Evolutionary conservation across 2,329 filamentous ascomycete species (phyloP).

Genomic region (Talaromyces pinophilus): DNA sequence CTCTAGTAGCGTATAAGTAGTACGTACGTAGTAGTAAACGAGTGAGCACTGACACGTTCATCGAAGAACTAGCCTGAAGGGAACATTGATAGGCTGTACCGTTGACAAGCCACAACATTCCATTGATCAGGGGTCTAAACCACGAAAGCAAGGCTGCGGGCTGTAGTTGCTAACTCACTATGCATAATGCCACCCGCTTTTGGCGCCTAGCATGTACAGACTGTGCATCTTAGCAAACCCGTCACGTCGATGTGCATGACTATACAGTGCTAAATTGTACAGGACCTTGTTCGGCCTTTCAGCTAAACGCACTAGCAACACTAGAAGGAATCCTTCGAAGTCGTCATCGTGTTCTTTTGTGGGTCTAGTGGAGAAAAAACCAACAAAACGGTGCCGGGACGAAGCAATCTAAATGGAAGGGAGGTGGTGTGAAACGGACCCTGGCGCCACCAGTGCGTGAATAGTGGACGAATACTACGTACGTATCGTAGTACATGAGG

Average conservation of each 20-base stretch:
- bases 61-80: neutral
- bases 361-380: slow-evolving; percentile 8
- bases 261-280: neutral
- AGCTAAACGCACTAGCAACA: slow-evolving; percentile 4
- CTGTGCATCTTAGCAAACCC: neutral
- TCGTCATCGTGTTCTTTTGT: slow-evolving; percentile 16
- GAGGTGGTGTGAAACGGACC: slow-evolving; percentile 11
- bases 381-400: slow-evolving; percentile 15
- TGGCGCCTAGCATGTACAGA: slow-evolving; percentile 10
- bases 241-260: neutral
- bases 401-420: slow-evolving; percentile 9
- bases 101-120: slow-evolving; percentile 13
- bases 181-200: slow-evolving; percentile 3
- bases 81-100: neutral
- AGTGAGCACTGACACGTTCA: neutral
- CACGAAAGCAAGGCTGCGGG: neutral
- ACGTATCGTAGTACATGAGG: neutral
- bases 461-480: neutral
- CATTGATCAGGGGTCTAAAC: slow-evolving; percentile 13
- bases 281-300: neutral
- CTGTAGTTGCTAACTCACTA: neutral
- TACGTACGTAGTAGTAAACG: neutral
- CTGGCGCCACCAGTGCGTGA: slow-evolving; percentile 4
- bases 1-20: neutral
- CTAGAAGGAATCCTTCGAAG: slow-evolving; percentile 17